phyloP scores from a whole-genome alignment of 192 early-diverging fungal genomes.

The Podochytrium sp. region DNA sequence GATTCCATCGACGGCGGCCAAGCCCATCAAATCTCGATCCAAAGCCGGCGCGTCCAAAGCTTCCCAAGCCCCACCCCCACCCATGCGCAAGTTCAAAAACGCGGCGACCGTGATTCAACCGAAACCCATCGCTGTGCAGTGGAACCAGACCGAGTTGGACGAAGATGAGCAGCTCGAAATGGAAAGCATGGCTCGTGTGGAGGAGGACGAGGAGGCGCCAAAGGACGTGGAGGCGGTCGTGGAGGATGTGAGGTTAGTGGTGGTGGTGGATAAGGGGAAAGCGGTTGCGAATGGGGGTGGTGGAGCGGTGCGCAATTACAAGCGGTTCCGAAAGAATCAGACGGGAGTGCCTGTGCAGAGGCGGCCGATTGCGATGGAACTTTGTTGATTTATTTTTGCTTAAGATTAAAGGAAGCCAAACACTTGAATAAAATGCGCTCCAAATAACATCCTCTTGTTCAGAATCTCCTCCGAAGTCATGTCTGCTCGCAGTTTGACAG shows the following conservation, averaged over 20 bases:
- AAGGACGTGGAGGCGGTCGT: background rate
- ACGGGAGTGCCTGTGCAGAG: background rate
- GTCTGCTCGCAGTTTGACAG: conserved; percentile 1
- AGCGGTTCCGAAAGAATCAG: conserved; percentile 2
- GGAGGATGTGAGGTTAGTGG: background rate
- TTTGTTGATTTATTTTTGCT: background rate
- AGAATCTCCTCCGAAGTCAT: background rate
- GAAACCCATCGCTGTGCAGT: background rate
- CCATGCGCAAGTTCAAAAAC: background rate
- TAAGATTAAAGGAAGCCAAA: conserved; percentile 19
- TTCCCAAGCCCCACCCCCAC: background rate
- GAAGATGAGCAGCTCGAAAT: background rate
- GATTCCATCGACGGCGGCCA: background rate
- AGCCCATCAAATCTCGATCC: background rate
- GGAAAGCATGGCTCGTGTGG: background rate
- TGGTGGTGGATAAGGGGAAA: background rate
- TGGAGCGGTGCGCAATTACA: background rate
- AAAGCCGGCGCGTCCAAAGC: background rate
- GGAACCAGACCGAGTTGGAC: background rate
- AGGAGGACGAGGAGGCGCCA: background rate
- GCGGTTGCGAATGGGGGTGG: background rate
- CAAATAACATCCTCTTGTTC: background rate
- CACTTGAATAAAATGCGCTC: background rate
- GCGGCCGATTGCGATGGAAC: conserved; percentile 7
- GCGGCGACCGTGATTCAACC: conserved; percentile 1